These are phyloP conservation scores for Aspergillus egyptiacus DNA, from an alignment of 495 filamentous ascomycete genomes.

Conservation along the genomic window DNA sequence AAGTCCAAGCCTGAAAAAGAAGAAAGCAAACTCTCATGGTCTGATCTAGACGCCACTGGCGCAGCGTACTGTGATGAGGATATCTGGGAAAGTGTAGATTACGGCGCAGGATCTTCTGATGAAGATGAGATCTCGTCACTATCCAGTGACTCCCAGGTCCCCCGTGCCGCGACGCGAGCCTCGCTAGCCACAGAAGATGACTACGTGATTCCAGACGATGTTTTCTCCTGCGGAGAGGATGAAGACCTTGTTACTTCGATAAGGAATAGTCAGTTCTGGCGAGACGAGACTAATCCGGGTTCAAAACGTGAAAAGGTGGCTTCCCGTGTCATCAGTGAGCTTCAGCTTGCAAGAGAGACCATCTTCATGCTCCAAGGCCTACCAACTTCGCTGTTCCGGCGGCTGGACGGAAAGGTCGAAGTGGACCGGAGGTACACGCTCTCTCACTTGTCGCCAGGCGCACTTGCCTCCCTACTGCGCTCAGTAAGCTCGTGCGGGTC, in stretches of 20 bases:
- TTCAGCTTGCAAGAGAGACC: constrained; percentile 68
- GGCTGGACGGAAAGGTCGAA: constrained; percentile 34
- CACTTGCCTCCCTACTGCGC: constrained; percentile 36
- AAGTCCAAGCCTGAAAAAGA: constrained; percentile 39
- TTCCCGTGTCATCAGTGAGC: constrained; percentile 57
- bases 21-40: constrained; percentile 58
- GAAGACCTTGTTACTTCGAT: constrained; percentile 44
- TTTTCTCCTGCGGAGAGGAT: constrained; percentile 33
- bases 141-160: constrained; percentile 25
- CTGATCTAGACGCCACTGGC: constrained; percentile 67
- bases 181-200: constrained; percentile 25
- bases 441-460: constrained; percentile 31
- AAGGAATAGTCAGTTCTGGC: constrained; percentile 61
- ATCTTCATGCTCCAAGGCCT: constrained; percentile 81
- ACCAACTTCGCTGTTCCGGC: constrained; percentile 62
- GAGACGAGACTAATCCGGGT: constrained; percentile 29
- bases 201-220: constrained; percentile 33
- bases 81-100: constrained; percentile 77
- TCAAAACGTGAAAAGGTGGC: constrained; percentile 24
- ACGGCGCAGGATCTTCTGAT: constrained; percentile 57
- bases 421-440: constrained; percentile 35
- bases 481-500: constrained; percentile 41
- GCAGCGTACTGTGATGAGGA: constrained; percentile 60
- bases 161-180: constrained; percentile 20
- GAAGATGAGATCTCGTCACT: constrained; percentile 38